Conservation (phyloP, 129 eudicot genomes). For the Saposhnikovia divaricata region DNA sequence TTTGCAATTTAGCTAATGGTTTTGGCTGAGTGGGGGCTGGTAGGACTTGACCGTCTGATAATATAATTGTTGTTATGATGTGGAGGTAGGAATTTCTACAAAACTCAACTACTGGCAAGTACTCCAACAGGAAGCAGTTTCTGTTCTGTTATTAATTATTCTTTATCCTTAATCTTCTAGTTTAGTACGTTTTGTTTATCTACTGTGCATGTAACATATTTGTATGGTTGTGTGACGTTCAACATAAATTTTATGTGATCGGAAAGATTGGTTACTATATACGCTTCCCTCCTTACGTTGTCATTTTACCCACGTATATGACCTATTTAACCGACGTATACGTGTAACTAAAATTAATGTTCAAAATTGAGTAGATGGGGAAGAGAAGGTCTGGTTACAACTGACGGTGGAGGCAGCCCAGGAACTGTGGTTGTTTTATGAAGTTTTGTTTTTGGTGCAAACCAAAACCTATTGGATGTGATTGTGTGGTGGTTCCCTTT, state of each 20-base stretch:
- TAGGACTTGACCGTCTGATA: slow-evolving; percentile 71
- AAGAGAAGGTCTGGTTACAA: too few relatives aligned
- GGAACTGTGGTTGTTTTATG: background rate
- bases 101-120: slow-evolving; percentile 4
- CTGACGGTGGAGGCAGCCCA: background rate
- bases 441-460: background rate
- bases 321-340: too few relatives aligned
- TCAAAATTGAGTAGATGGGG: too few relatives aligned
- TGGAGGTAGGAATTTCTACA: slow-evolving; percentile 21
- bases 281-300: too few relatives aligned
- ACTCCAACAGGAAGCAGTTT: slow-evolving; percentile 1
- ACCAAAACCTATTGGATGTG: background rate
- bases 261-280: too few relatives aligned
- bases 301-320: too few relatives aligned
- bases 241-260: too few relatives aligned
- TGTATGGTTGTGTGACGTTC: too few relatives aligned
- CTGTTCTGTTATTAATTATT: background rate
- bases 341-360: too few relatives aligned
- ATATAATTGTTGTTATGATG: background rate
- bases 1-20: background rate
- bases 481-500: background rate
- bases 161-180: background rate
- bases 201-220: background rate
- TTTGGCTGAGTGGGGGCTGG: slow-evolving; percentile 38
- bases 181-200: background rate